Base-by-base conservation (phyloP, 805 yeast species). In the Kuraishia cidri region DNA sequence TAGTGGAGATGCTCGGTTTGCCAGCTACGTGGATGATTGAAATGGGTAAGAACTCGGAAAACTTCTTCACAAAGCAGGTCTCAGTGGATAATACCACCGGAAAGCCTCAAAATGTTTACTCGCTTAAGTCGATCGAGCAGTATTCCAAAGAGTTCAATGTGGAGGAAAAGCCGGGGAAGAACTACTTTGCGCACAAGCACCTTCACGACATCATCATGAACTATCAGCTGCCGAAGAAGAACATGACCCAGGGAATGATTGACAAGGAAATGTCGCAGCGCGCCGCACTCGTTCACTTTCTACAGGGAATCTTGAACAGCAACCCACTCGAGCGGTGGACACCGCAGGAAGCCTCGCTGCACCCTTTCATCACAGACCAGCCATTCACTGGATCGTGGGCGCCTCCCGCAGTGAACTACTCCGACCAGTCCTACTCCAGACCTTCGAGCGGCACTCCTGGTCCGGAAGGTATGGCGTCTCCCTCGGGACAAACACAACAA, bases 11-110 rank as follows among this genome's bases (percentile, higher is more conserved):
- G 64, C 55, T 90, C 37, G 96, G 94, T 0, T 55, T 64, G 40
- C 98, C 98, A 16, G 97, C 96, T 8, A 62, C 79, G 16, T 94
- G 96, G 85, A 92, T 92, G 98, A 66, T 90, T 42, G 97, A 90
- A 41, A 86, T 84, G 76, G 98, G 97, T 18, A 80, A 85, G 43
- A 86, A 80, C 53, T 68, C 95, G 1, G 58, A 66, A 29, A 74
- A 78, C 43, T 92, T 81, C 44, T 67, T 82, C 57, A 71, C 70
- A 36, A 72, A 71, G 40, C 25, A 44, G 7, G 12, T n/a, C 6
- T 23, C 16, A 4, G 6, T 24, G 12, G 28, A 23, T 12, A 24
- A 24, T 12, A 2, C 55, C 42, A 43, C 58, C 39, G 37, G 27
- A 39, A 49, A 55, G 19, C 39, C 42, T 25, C 32, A 35, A 20